Evolutionary conservation across 2,329 filamentous ascomycete genomes (phyloP), one percentile per base, ranked within the genome.

Genomic region (Neocatenulostroma microsporum): DNA sequence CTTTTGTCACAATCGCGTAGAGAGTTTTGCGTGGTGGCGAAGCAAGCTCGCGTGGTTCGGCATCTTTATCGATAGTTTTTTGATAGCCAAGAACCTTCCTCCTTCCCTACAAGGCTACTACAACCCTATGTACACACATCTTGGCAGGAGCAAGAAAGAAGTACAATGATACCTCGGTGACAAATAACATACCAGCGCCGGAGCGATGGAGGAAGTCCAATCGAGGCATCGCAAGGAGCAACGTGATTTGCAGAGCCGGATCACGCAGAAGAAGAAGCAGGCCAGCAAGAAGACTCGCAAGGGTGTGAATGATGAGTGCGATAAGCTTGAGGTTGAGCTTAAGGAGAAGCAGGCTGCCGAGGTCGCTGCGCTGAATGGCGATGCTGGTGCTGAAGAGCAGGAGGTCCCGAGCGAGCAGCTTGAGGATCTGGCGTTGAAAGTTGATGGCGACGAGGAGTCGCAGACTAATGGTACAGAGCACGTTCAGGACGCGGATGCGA

Each of bases 241-340:
- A 60, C 81, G 80, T 50, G 89, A 96, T 43, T 72, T 98, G 18
- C 84, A 94, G 60, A 74, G 78, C 34, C 80, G 82, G 41, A 79
- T 93, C 55, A 95, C 85, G 4, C 87, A 82, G 64, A 96, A 95
- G 73, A 98, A 95, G 72, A 96, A 95, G 70, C 82, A 84, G 50
- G 88, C 91, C 12, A 93, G 82, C 30, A 98, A 96, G 66, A 80
- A 79, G 61, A 78, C 76, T 7, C 69, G 76, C 33, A 78, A 71
- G 47, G 64, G 63, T 23, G 63, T 72, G 26, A 78, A 78, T 45
- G 76, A 80, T 47, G 76, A 80, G 53, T 80, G 76, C 55, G 74
- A 74, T 14, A 57, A 63, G 18, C 61, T 78, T 24, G 75, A 79
- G 48, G 57, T 61, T 25, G 72, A 77, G 39, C 58, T 78, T 26